Conservation (phyloP, 164 flowering plant genomes). For the Nelumbo lutea region DNA sequence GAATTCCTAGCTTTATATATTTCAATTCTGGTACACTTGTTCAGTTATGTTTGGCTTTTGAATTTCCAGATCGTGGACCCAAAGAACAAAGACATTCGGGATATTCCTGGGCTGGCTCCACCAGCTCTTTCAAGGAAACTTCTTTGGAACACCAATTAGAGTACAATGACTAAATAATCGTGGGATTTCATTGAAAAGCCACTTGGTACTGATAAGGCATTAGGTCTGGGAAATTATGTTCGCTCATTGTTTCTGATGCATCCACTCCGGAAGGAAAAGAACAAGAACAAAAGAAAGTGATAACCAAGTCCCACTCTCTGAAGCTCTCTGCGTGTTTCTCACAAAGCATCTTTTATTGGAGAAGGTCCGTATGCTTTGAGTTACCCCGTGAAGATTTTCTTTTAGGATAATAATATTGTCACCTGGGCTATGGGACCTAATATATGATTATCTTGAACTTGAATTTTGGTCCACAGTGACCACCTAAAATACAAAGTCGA, state of each 20-base stretch:
- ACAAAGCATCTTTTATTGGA: not conserved
- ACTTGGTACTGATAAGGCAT: not conserved
- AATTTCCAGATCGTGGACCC: constrained; percentile 72
- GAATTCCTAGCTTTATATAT: no score
- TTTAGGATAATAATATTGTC: not conserved
- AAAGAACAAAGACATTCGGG: constrained; percentile 75
- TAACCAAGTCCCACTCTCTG: not conserved
- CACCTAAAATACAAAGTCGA: no score
- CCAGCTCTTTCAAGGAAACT: constrained; percentile 62
- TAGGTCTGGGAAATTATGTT: not conserved
- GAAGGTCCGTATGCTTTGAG: not conserved
- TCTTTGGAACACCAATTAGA: constrained; percentile 41
- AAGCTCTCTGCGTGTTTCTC: not conserved
- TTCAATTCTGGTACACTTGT: not conserved
- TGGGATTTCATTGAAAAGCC: not conserved
- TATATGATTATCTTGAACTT: not conserved
- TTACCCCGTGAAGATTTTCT: not conserved
- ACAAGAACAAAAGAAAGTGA: not conserved
- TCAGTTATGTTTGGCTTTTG: not conserved
- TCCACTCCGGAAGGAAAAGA: not conserved
- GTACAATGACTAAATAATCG: not conserved
- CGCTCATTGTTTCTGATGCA: not conserved
- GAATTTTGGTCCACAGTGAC: not conserved
- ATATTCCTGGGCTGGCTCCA: constrained; percentile 91
- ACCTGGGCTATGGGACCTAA: not conserved